Conservation (phyloP, 1,284 basidiomycete genomes). For the Rhodotorula sp. region DNA sequence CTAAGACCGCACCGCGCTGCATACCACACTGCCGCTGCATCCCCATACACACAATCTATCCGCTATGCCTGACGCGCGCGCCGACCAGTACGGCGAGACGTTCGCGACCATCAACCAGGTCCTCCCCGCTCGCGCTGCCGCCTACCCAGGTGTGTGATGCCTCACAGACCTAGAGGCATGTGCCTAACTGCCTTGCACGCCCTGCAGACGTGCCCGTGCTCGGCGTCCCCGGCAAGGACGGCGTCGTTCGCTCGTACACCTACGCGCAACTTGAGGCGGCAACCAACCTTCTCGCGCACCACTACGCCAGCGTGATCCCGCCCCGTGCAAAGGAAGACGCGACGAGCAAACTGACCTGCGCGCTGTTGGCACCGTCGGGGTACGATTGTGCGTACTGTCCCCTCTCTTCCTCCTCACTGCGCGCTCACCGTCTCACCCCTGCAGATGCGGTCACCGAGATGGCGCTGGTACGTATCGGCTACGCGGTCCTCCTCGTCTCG, state of each 20-base stretch:
- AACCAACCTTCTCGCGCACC: constrained; percentile 6
- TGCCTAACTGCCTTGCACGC: no score
- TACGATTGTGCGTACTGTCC: constrained; percentile 9
- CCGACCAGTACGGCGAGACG: constrained; percentile 6
- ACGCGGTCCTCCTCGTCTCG: constrained; percentile 53
- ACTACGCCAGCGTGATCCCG: constrained; percentile 1
- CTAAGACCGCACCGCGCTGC: neutral
- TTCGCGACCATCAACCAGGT: neutral
- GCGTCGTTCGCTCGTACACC: neutral
- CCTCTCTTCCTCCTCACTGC: no score
- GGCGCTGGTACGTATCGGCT: constrained; percentile 52
- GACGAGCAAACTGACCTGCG: constrained; percentile 1
- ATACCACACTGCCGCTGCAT: neutral
- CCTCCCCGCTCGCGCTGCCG: neutral
- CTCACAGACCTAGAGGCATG: no score
- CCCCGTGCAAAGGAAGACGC: neutral
- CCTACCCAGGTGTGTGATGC: neutral
- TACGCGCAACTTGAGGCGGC: neutral
- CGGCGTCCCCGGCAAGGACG: neutral
- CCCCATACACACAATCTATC: no score
- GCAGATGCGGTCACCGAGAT: constrained; percentile 46
- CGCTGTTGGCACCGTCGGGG: constrained; percentile 3
- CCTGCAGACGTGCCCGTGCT: constrained; percentile 5
- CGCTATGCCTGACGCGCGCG: neutral
- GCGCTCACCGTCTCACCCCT: neutral